Evolutionary conservation across 139 green algal species (phyloP), one percentile per base, ranked within the genome.

Genomic region (Desmodesmus armatus): DNA sequence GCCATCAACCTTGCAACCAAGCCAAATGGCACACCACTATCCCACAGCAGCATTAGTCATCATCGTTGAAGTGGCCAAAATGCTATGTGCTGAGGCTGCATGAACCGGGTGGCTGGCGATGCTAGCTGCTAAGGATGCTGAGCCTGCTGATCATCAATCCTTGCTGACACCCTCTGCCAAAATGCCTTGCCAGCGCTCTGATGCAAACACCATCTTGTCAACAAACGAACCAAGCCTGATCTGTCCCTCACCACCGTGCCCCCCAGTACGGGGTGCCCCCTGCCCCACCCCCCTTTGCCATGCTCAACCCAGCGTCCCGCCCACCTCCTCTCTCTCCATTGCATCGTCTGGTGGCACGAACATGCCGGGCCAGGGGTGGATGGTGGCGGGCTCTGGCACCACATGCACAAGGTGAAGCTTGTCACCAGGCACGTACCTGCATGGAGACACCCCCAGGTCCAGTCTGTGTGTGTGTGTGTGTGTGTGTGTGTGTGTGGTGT

Each of bases 371-470:
- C 77, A 84, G 39, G 77, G 23, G n/a, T 75, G 77, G 25, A 84
- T 9, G 3, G 77, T 84, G 6, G 58, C 27, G 0, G 77, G 77
- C 77, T 84, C 77, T 11, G 77, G 77, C 23, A 84, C 60, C 21
- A 84, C 60, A 33, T 84, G 77, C n/a, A 84, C 40, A 58, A 84
- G 40, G 29, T 72, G 60, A n/a, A 84, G 74, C 58, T 84, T 84
- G 55, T 84, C 77, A 31, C 77, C 77, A n/a, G n/a, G n/a, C n/a
- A n/a, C n/a, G n/a, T n/a, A n/a, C n/a, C n/a, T n/a, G n/a, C n/a
- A n/a, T 55, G 37, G 9, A 19, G 13, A 33, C 23, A 6, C 9
- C 47, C 13, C 13, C 47, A 58, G 47, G n/a, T n/a, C n/a, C n/a
- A n/a, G n/a, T n/a, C n/a, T n/a, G n/a, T n/a, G n/a, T n/a, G n/a